These are phyloP conservation scores for Ustilago sp. DNA, from an alignment of 1,284 basidiomycete genomes.

Conservation along the genomic window DNA sequence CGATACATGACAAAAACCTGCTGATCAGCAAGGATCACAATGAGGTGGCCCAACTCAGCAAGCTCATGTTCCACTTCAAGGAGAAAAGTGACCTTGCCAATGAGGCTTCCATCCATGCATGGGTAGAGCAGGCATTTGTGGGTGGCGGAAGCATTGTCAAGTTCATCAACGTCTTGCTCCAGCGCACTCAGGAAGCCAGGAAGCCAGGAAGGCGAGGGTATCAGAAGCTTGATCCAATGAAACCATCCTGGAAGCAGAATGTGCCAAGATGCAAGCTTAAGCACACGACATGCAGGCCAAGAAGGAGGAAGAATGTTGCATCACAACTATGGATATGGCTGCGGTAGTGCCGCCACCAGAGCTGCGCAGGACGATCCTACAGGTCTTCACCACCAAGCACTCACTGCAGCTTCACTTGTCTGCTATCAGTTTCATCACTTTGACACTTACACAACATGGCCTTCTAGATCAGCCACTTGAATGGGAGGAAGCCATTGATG, in stretches of 20 bases:
- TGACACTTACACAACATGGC: slow-evolving; percentile 60
- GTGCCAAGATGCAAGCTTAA: slow-evolving; percentile 73
- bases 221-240: slow-evolving; percentile 47
- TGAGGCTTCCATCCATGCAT: too few relatives aligned
- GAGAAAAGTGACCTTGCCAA: too few relatives aligned
- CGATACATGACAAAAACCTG: too few relatives aligned
- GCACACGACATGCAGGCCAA: slow-evolving; percentile 75
- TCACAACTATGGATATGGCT: slow-evolving; percentile 15
- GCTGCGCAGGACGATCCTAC: slow-evolving; percentile 60
- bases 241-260: slow-evolving; percentile 61
- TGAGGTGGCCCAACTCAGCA: too few relatives aligned
- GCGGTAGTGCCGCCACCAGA: slow-evolving; percentile 43
- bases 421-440: slow-evolving; percentile 64
- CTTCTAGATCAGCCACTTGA: slow-evolving; percentile 54
- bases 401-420: slow-evolving; percentile 66
- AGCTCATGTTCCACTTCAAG: too few relatives aligned
- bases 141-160: too few relatives aligned
- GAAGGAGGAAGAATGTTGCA: slow-evolving; percentile 55
- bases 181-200: slow-evolving; percentile 40
- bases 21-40: too few relatives aligned
- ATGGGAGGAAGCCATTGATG: slow-evolving; percentile 67
- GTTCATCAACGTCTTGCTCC: slow-evolving; percentile 5
- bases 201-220: slow-evolving; percentile 34
- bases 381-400: slow-evolving; percentile 65
- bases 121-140: too few relatives aligned